Percentiles rank a stretch among this genome's conserved stretches.
Evolutionary conservation across 1,284 basidiomycete genomes (phyloP).

Genomic region (Fistulinella staudtii): DNA sequence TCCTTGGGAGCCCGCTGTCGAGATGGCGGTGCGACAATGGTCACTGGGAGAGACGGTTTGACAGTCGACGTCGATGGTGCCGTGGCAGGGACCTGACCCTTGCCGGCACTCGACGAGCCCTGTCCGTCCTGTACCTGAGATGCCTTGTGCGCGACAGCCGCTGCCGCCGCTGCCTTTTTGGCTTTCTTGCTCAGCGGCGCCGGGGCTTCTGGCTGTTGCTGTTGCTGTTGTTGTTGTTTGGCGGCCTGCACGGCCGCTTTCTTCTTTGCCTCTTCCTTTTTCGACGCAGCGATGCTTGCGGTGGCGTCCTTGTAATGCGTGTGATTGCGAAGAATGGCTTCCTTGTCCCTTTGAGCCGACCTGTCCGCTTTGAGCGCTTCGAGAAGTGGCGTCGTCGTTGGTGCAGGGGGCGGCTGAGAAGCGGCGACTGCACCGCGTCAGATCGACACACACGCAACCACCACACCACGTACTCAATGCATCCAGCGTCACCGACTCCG

Average conservation of each 20-base stretch:
- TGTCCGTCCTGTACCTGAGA: slow-evolving; percentile 12
- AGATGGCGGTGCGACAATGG: slow-evolving; percentile 1
- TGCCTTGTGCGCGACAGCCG: slow-evolving; percentile 14
- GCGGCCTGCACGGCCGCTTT: slow-evolving; percentile 1
- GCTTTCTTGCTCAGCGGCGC: slow-evolving; percentile 36
- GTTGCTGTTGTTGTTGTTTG: too few relatives aligned
- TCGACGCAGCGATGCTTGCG: slow-evolving; percentile 26
- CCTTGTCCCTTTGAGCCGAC: slow-evolving; percentile 66
- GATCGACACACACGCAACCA: not conserved
- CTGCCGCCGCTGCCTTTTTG: slow-evolving; percentile 39
- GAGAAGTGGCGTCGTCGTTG: slow-evolving; percentile 83
- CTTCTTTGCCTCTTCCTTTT: slow-evolving; percentile 54
- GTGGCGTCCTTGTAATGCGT: slow-evolving; percentile 59
- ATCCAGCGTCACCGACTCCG: slow-evolving; percentile 60
- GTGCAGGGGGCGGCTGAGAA: slow-evolving; percentile 50
- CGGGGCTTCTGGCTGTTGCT: not conserved
- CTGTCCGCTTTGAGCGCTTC: slow-evolving; percentile 85
- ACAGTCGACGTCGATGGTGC: slow-evolving; percentile 10
- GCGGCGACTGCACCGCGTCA: slow-evolving; percentile 48
- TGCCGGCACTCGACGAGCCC: slow-evolving; percentile 14
- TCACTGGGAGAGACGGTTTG: slow-evolving; percentile 14
- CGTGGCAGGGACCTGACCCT: slow-evolving; percentile 6
- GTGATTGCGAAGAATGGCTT: slow-evolving; percentile 63
- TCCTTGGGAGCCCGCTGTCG: slow-evolving; percentile 18
- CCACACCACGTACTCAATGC: slow-evolving; percentile 50